phyloP scores from a whole-genome alignment of 352 stramenopile species.

The Globisporangium barbulae region DNA sequence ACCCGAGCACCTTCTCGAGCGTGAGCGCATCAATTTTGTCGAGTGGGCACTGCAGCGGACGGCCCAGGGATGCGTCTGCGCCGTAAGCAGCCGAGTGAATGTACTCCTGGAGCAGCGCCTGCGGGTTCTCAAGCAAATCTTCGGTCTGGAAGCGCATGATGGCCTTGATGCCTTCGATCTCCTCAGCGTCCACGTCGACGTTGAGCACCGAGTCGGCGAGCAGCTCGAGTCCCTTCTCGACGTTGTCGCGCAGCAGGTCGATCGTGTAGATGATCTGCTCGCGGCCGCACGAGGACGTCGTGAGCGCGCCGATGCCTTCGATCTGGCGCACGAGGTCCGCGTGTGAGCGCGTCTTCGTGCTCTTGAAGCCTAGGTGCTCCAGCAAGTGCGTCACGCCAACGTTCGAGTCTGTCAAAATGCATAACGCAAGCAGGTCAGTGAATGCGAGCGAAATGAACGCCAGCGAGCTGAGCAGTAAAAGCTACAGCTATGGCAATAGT shows the following conservation, averaged over 20 bases:
- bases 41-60: slow-evolving; percentile 73
- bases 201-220: slow-evolving; percentile 88
- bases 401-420: slow-evolving; percentile 35
- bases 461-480: neutral
- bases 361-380: slow-evolving; percentile 96
- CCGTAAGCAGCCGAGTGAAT: slow-evolving; percentile 90
- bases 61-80: slow-evolving; percentile 59
- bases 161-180: slow-evolving; percentile 91
- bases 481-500: neutral
- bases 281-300: slow-evolving; percentile 87
- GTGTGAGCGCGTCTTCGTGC: slow-evolving; percentile 79
- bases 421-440: slow-evolving; percentile 3
- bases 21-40: slow-evolving; percentile 78
- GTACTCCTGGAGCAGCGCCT: slow-evolving; percentile 77
- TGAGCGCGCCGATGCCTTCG: slow-evolving; percentile 91
- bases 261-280: slow-evolving; percentile 98
- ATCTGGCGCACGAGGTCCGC: slow-evolving; percentile 88
- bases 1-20: slow-evolving; percentile 68
- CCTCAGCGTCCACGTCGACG: slow-evolving; percentile 70
- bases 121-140: slow-evolving; percentile 88
- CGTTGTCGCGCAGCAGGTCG: slow-evolving; percentile 94
- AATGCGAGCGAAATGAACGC: neutral
- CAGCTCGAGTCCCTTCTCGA: slow-evolving; percentile 87
- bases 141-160: slow-evolving; percentile 94
- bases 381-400: slow-evolving; percentile 92